Evolutionary conservation across 768 basidiomycete genomes (phyloP).

Genomic region (Auricularia sp.): DNA sequence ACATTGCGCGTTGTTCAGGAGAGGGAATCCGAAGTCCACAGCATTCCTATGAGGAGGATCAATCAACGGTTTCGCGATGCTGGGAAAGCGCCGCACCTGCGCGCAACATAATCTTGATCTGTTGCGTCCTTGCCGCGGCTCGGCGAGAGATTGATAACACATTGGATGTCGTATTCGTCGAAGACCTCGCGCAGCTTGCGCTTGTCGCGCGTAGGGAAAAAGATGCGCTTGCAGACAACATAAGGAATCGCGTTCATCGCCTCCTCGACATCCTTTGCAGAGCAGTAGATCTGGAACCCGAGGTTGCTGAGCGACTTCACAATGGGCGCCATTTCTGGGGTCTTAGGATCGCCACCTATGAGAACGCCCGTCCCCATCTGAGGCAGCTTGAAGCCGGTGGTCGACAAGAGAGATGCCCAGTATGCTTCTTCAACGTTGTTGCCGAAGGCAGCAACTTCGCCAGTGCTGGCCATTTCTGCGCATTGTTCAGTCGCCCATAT

Average conservation of each 20-base stretch:
- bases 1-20: conserved; percentile 82
- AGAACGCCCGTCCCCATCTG: conserved; percentile 76
- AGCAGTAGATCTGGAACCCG: conserved; percentile 94
- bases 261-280: conserved; percentile 67
- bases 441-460: conserved; percentile 95
- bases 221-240: conserved; percentile 74
- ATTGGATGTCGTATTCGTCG: conserved; percentile 88
- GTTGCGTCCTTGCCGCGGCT: conserved; percentile 61
- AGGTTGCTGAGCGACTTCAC: conserved; percentile 72
- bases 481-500: not conserved
- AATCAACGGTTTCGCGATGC: not conserved
- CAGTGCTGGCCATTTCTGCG: conserved; percentile 94
- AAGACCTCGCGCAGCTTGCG: conserved; percentile 88
- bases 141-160: conserved; percentile 86
- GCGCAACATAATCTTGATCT: conserved; percentile 95
- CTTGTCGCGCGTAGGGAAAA: conserved; percentile 96
- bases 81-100: conserved; percentile 43
- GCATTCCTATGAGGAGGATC: conserved; percentile 51
- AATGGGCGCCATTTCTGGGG: conserved; percentile 78
- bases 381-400: conserved; percentile 92
- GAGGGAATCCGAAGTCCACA: conserved; percentile 87
- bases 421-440: conserved; percentile 90
- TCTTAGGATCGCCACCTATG: conserved; percentile 79
- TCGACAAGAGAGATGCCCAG: conserved; percentile 89
- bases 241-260: conserved; percentile 72